Evolutionary conservation across 805 yeast genomes (phyloP), one percentile per base, ranked within the genome.

Genomic region (Starmerella roubikii): DNA sequence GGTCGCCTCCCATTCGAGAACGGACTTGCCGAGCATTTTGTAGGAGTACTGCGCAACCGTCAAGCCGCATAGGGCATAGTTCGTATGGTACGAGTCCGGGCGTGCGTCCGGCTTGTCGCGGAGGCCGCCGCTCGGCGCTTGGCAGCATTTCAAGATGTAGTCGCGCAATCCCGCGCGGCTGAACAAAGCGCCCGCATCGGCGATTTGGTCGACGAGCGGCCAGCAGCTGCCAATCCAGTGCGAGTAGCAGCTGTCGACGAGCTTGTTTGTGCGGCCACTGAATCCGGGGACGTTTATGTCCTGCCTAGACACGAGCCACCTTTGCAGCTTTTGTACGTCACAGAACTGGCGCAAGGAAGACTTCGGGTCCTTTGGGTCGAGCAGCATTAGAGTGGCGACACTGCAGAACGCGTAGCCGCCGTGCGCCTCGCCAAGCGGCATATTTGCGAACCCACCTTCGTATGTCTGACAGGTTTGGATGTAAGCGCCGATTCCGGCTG

Each of bases 321-420:
- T 39, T 7, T 73, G 45, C 18, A 85, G 60, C 2, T 44, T 48
- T 0, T 65, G 72, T 2, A 80, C 41, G 51, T 82, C 61, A 2
- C 72, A 56, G 17, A 57, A 46, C 35, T 61, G 57, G 5, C 40
- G 38, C 7, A 68, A 44, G 6, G 56, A 55, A 15, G 55, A 59
- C 24, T 44, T 41, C 1, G 69, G 64, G 21, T 40, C 38, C 4
- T 30, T 32, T 2, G 45, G 62, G 6, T 67, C 66, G 22, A 74
- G 53, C 20, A 67, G 65, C 44, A 67, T 69, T 41, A 73, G 61
- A 35, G 74, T 70, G 32, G 78, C 93, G 32, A 81, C 63, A 0
- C 88, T 93, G 62, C 99, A 91, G 57, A 73, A 91, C 0, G 97
- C 74, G 56, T 91, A 93, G 1, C 98, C 99, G 2, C 96, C 98